phyloP scores from a whole-genome alignment of 2,329 filamentous ascomycete species.

The Alternaria panax region DNA sequence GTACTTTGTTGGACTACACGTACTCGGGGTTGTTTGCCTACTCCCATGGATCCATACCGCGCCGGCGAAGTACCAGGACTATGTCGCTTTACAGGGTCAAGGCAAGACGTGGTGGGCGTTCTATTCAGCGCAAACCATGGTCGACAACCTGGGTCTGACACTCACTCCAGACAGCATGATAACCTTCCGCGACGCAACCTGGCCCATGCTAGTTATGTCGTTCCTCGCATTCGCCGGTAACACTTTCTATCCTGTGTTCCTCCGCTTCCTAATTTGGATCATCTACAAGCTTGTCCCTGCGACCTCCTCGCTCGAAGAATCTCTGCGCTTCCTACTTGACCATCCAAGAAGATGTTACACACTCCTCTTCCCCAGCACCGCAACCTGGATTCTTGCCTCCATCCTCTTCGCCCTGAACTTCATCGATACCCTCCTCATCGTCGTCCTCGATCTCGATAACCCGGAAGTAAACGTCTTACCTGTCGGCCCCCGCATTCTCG shows the following conservation, averaged over 20 bases:
- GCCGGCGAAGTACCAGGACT: slow-evolving; percentile 54
- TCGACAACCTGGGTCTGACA: slow-evolving; percentile 92
- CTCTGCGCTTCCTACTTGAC: slow-evolving; percentile 87
- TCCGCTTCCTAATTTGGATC: slow-evolving; percentile 93
- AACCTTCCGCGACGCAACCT: slow-evolving; percentile 79
- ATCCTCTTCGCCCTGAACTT: slow-evolving; percentile 83
- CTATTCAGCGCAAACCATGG: slow-evolving; percentile 85
- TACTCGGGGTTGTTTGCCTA: slow-evolving; percentile 76
- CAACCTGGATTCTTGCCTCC: slow-evolving; percentile 95
- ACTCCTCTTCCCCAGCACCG: slow-evolving; percentile 84
- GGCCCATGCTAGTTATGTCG: slow-evolving; percentile 77
- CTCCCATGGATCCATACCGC: slow-evolving; percentile 75
- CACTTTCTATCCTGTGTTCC: slow-evolving; percentile 92
- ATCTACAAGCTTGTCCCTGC: slow-evolving; percentile 70
- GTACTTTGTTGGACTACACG: slow-evolving; percentile 78
- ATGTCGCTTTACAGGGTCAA: slow-evolving; percentile 54
- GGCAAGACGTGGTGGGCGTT: slow-evolving; percentile 70
- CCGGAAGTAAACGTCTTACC: slow-evolving; percentile 72
- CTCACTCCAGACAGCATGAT: slow-evolving; percentile 93
- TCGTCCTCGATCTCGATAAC: slow-evolving; percentile 85
- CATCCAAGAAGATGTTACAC: slow-evolving; percentile 97
- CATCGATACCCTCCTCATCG: slow-evolving; percentile 87
- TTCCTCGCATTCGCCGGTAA: slow-evolving; percentile 95
- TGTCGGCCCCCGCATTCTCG: slow-evolving; percentile 76
- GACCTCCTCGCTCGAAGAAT: slow-evolving; percentile 80